Evolutionary conservation across 2,329 filamentous ascomycete species (phyloP).

Genomic region (Nigrospora oryzae): DNA sequence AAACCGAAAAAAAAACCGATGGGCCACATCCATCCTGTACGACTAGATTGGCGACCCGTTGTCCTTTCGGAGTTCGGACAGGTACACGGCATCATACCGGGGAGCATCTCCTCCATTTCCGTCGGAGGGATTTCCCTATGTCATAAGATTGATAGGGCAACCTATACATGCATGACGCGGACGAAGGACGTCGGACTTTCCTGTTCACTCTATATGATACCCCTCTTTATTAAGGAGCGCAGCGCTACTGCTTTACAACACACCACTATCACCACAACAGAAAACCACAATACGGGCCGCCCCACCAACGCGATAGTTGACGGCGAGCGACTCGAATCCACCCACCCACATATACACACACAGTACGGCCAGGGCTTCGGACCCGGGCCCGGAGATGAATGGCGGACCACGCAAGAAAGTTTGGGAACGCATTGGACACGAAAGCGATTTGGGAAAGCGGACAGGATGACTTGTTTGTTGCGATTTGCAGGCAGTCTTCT

Average conservation of each 20-base stretch:
- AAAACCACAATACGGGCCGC: background rate
- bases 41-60: constrained; percentile 2
- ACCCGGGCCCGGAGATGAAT: too few species aligned
- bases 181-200: background rate
- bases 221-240: background rate
- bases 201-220: constrained; percentile 1
- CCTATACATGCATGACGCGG: constrained; percentile 2
- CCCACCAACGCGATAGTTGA: background rate
- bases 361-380: too few species aligned
- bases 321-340: background rate
- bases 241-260: constrained; percentile 1
- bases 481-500: too few species aligned
- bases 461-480: too few species aligned
- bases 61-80: constrained; percentile 3
- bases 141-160: constrained; percentile 2
- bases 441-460: too few species aligned
- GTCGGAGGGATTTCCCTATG: constrained; percentile 2
- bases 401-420: too few species aligned
- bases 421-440: too few species aligned
- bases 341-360: too few species aligned
- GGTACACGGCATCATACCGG: constrained; percentile 4
- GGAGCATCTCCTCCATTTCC: background rate
- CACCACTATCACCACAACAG: background rate
- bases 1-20: constrained; percentile 2
- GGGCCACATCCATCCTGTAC: constrained; percentile 3